Evolutionary conservation across 225 moss, liverwort and hornwort species (phyloP), one percentile per base, ranked within the genome.

Genomic region (Polytrichum commune): DNA sequence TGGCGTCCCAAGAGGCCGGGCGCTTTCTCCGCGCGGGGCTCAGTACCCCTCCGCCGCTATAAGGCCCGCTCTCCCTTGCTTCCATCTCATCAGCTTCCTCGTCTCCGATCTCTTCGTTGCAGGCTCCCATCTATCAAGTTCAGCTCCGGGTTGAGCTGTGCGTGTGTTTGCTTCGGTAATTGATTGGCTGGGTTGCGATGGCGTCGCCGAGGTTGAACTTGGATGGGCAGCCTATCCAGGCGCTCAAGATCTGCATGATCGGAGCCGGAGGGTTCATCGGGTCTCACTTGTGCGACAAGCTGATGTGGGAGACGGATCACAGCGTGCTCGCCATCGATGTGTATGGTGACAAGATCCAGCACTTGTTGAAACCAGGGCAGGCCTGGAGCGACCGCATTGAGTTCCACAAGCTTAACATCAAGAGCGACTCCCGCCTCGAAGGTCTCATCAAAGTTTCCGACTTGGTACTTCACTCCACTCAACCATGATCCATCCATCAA

Each of bases 261-360:
- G 80, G 80, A 6, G 80, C 76, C 2, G 80, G 80, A 27, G 80
- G 80, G 4, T 80, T 80, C 58, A 80, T 80, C 19, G 80, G 80
- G 24, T 80, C 80, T 4, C 80, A 80, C 26, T 56, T 80, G 54
- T 80, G 80, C 56, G 80, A 80, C 35, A 76, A 66, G 65, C 68
- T 80, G 53, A 68, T 80, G 76, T 80, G 72, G 80, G 76, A 80
- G 22, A 80, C 80, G 24, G 70, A 76, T 4, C 80, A 80, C 54
- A 72, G 63, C 22, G 76, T 76, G 18, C 27, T 68, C 22, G 80
- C 76, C 1, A 69, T 80, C 27, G 80, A 80, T 73, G 55, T 80
- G 29, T 73, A 72, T 29, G 62, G 76, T 35, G 80, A 80, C 66
- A 80, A 80, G 76, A 80, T 80, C 63, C 80, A 80, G 69, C 80